phyloP scores from a whole-genome alignment of 176 grass and related monocot species.

The Miscanthus lutarioriparius region DNA sequence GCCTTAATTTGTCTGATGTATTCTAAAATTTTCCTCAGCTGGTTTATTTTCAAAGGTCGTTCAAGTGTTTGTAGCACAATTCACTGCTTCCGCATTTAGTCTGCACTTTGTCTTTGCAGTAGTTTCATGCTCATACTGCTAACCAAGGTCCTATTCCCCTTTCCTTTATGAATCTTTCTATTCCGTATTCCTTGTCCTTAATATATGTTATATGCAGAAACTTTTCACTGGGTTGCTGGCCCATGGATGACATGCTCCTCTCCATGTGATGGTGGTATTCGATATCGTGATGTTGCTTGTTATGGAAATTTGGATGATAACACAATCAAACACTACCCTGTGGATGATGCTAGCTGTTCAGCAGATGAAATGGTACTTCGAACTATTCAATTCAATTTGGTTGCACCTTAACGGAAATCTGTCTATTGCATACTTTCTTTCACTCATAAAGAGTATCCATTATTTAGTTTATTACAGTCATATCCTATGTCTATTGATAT shows the following conservation, averaged over 20 bases:
- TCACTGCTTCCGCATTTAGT: neutral
- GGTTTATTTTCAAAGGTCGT: neutral
- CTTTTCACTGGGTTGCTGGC: conserved; percentile 70
- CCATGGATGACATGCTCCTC: conserved; percentile 84
- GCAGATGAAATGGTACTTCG: conserved; percentile 58
- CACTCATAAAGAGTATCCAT: neutral
- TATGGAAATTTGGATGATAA: conserved; percentile 59
- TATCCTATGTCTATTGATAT: neutral
- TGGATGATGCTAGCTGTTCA: conserved; percentile 76
- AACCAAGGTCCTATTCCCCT: neutral
- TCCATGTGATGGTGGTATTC: conserved; percentile 75
- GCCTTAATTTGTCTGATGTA: neutral
- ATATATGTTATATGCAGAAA: conserved; percentile 51
- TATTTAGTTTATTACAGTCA: neutral
- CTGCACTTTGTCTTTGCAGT: conserved; percentile 6
- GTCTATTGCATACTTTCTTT: neutral
- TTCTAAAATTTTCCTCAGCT: neutral
- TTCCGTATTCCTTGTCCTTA: neutral
- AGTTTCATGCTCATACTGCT: neutral
- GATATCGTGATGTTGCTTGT: conserved; percentile 72
- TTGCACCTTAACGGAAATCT: neutral
- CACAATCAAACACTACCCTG: conserved; percentile 68
- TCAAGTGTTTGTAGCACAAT: conserved; percentile 1
- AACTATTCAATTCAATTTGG: neutral
- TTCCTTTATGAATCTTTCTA: neutral